Conservation (phyloP, 2,329 filamentous ascomycete species). For the Pleurostoma richardsiae region DNA sequence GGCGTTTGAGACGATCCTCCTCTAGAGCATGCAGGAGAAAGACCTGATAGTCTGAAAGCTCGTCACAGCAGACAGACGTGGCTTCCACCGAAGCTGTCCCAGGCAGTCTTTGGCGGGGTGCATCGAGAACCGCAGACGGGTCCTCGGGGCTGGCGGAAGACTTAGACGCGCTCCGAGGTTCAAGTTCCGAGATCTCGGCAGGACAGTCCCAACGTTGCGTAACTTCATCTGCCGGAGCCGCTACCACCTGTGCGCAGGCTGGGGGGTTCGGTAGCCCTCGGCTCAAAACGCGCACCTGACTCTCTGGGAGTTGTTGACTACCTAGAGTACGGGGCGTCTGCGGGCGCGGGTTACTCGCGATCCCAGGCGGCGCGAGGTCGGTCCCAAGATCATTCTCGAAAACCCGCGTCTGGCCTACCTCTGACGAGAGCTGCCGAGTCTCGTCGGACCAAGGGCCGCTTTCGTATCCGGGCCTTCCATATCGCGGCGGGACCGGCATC, state of each 20-base stretch:
- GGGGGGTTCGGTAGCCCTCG: too few relatives aligned
- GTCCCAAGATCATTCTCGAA: neutral
- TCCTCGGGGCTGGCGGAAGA: neutral
- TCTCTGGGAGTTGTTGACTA: neutral
- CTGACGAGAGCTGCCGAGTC: neutral
- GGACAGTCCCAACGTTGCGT: neutral
- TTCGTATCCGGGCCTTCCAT: conserved; percentile 1
- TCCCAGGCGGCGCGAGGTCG: neutral
- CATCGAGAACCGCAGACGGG: too few relatives aligned
- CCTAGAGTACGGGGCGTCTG: neutral
- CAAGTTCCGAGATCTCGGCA: neutral
- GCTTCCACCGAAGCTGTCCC: neutral
- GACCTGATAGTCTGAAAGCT: conserved; percentile 17
- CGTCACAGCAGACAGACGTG: neutral
- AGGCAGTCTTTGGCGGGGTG: too few relatives aligned
- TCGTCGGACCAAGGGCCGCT: conserved; percentile 1
- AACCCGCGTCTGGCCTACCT: neutral
- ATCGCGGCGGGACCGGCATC: conserved; percentile 10
- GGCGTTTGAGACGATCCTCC: conserved; percentile 15
- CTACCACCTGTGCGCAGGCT: neutral
- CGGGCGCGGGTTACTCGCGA: neutral
- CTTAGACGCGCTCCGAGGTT: neutral
- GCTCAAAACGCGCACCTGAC: too few relatives aligned
- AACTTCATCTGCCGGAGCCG: neutral
- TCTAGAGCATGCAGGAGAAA: conserved; percentile 20